Conservation (phyloP, 192 early-diverging fungal genomes). For the Pilobolus umbonatus region DNA sequence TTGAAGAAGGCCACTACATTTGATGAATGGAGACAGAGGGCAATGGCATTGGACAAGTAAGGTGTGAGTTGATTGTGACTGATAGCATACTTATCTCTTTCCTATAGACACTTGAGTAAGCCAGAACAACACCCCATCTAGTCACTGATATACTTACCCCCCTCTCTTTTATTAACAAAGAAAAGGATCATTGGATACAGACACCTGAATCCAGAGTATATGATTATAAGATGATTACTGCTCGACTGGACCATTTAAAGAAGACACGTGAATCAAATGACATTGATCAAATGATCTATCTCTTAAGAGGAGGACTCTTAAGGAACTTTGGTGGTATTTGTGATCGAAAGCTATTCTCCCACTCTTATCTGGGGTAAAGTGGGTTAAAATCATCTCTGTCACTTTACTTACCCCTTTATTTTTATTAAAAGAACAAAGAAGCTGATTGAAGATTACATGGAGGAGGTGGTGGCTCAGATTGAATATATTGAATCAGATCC, state of each 20-base stretch:
- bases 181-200: slow-evolving; percentile 55
- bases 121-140: background rate
- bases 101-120: slow-evolving; percentile 10
- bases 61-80: background rate
- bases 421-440: slow-evolving; percentile 52
- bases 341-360: slow-evolving; percentile 55
- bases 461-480: slow-evolving; percentile 56
- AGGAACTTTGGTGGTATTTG: slow-evolving; percentile 71
- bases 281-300: slow-evolving; percentile 54
- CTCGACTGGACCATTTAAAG: slow-evolving; percentile 44
- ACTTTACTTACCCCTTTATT: background rate
- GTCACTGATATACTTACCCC: background rate
- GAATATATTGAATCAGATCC: slow-evolving; percentile 48
- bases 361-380: slow-evolving; percentile 52
- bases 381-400: background rate
- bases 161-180: slow-evolving; percentile 9
- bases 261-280: slow-evolving; percentile 45
- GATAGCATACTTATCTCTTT: background rate
- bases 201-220: slow-evolving; percentile 50
- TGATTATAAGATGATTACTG: slow-evolving; percentile 61
- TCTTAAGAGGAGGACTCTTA: slow-evolving; percentile 55
- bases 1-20: slow-evolving; percentile 43
- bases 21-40: slow-evolving; percentile 47
- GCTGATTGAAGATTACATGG: slow-evolving; percentile 74
- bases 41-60: slow-evolving; percentile 48